A percentile compares a stretch with the other conserved stretches of the same genome.
phyloP scores from a whole-genome alignment of 345 rosid genomes.

The Eucalyptus curtisii region DNA sequence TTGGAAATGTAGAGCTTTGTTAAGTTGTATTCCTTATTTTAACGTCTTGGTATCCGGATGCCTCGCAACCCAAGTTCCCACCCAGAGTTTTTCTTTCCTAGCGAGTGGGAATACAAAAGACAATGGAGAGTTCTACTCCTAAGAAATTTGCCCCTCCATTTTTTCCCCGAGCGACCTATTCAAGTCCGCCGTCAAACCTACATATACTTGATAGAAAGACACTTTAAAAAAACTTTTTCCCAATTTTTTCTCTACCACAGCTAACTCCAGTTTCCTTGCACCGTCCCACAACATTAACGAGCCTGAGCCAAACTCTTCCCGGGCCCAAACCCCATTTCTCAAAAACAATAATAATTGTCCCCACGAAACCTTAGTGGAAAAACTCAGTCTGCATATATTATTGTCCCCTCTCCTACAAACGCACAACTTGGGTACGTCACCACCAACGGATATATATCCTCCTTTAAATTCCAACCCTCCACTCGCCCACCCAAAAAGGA shows the following conservation, averaged over 20 bases:
- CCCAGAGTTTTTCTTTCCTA: too few species aligned
- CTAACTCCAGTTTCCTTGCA: background rate
- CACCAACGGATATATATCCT: slow-evolving; percentile 13
- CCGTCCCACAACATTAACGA: background rate
- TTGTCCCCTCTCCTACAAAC: slow-evolving; percentile 27
- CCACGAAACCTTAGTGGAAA: slow-evolving; percentile 48
- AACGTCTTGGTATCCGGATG: rapidly evolving
- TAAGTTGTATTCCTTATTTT: too few species aligned
- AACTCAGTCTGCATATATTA: slow-evolving; percentile 51
- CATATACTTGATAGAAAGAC: background rate
- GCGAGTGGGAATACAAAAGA: too few species aligned
- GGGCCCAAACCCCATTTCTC: background rate
- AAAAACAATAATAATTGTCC: background rate
- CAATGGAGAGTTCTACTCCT: too few species aligned
- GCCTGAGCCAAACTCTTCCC: background rate
- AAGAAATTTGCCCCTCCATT: too few species aligned
- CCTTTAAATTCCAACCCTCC: slow-evolving; percentile 17
- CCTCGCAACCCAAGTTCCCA: too few species aligned
- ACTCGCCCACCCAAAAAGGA: slow-evolving; percentile 4
- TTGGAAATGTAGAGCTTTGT: too few species aligned
- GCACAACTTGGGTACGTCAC: slow-evolving; percentile 20
- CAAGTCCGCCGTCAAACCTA: background rate
- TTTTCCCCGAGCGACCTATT: too few species aligned
- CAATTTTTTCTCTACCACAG: background rate
- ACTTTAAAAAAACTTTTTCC: background rate